These are phyloP conservation scores for Bromus sterilis DNA, from an alignment of 176 grass and related monocot genomes.

Conservation along the genomic window DNA sequence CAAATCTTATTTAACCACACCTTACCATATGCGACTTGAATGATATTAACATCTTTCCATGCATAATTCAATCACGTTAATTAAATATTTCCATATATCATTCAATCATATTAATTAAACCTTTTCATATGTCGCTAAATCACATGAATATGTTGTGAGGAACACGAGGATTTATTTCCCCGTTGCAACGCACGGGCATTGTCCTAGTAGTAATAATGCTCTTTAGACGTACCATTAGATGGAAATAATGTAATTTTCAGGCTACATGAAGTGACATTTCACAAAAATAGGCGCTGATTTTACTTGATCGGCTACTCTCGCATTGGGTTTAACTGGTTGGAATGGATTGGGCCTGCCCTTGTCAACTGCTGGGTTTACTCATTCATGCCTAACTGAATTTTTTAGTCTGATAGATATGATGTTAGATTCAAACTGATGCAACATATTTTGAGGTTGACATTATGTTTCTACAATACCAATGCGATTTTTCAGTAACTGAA, in stretches of 20 bases:
- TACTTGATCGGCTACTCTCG: not conserved
- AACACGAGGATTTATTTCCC: too few relatives aligned
- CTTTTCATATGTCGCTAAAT: too few relatives aligned
- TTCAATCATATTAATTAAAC: too few relatives aligned
- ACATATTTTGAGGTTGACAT: not conserved
- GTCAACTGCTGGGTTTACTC: not conserved
- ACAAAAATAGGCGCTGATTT: not conserved
- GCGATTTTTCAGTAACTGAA: conserved; percentile 9
- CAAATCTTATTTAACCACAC: too few relatives aligned
- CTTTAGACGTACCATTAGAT: not conserved
- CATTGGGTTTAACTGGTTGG: not conserved
- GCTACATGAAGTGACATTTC: not conserved
- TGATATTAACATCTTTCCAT: too few relatives aligned
- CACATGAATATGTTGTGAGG: too few relatives aligned
- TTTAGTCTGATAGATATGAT: not conserved
- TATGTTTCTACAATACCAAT: not conserved
- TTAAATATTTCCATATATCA: too few relatives aligned
- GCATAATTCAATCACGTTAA: too few relatives aligned
- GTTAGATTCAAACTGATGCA: not conserved
- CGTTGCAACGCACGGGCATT: too few relatives aligned
- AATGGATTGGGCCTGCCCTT: not conserved
- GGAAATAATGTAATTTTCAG: not conserved
- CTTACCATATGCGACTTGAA: too few relatives aligned
- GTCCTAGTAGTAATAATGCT: not conserved
- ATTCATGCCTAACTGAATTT: not conserved